Evolutionary conservation across 1,284 basidiomycete species (phyloP), one percentile per base, ranked within the genome.

Genomic region (Puccinia horiana): DNA sequence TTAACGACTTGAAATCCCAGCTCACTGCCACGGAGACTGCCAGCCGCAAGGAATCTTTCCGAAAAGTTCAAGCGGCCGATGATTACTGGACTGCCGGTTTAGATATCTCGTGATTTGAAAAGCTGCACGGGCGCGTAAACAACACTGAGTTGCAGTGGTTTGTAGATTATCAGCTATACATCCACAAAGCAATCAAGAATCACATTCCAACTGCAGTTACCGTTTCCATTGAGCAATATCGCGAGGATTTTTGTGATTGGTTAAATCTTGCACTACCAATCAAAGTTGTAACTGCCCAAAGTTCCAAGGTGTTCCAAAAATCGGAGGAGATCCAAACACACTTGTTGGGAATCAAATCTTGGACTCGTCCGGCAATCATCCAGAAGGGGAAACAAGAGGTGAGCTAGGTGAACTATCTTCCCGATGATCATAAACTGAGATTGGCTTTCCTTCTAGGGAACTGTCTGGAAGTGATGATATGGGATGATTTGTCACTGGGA

Each of bases 71-170:
- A 29, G n/a, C 8, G 44, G 44, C 44, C 47, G 42, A 72, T 47
- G 69, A 72, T 72, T 72, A 47, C 47, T 72, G 69, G 69, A 72
- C 42, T 8, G 42, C 69, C 9, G 69, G 69, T 42, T 72, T 72
- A n/a, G 69, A 72, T 35, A 72, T 72, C 9, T 44, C 69, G 12
- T n/a, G 20, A 5, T 72, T 72, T 47, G 69, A 72, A n/a, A 72
- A 72, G 20, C 9, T 72, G 42, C 69, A 72, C 35, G 69, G 69
- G 18, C 69, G 18, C 32, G 1, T 72, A 2, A 29, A 72, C 69
- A 42, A 72, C 9, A 12, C 16, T 26, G 42, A 72, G 44, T 6
- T 72, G 69, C 18, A 18, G 4, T 72, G 69, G 69, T 72, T 72
- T 23, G 26, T 72, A 6, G 44, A 42, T 42, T 72, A 44, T 47